These are phyloP conservation scores for Cladosporium sp. DNA, from an alignment of 2,329 filamentous ascomycete species.

Conservation along the genomic window DNA sequence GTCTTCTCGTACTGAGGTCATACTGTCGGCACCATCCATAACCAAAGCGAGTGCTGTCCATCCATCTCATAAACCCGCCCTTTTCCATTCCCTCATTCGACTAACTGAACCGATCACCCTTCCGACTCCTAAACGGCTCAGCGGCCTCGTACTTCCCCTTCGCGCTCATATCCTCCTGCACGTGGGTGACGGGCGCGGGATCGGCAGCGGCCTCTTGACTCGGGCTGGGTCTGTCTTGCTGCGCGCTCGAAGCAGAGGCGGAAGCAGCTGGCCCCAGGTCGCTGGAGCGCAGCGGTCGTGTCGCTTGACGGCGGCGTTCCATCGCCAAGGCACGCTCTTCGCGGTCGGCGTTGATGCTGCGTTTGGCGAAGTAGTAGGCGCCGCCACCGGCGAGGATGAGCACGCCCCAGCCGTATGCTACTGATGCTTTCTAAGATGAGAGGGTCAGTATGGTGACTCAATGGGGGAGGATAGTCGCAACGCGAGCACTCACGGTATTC, in stretches of 20 bases:
- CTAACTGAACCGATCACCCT: slow-evolving; percentile 74
- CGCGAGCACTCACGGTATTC: slow-evolving; percentile 24
- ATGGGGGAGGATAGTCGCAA: not conserved
- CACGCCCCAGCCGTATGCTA: slow-evolving; percentile 81
- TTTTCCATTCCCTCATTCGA: not conserved
- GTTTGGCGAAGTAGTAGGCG: slow-evolving; percentile 95
- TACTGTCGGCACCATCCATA: no score
- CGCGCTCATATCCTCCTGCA: slow-evolving; percentile 64
- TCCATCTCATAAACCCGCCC: not conserved
- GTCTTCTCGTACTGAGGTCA: no score
- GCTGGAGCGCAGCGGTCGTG: not conserved
- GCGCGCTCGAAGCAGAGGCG: not conserved
- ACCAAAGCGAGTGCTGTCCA: not conserved
- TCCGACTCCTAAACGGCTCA: slow-evolving; percentile 69
- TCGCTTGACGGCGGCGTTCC: slow-evolving; percentile 50
- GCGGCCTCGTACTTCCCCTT: slow-evolving; percentile 89
- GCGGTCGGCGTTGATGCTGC: slow-evolving; percentile 88
- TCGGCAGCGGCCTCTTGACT: slow-evolving; percentile 42
- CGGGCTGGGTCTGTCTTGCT: slow-evolving; percentile 47
- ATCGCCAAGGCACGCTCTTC: slow-evolving; percentile 65
- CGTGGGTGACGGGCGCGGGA: slow-evolving; percentile 82
- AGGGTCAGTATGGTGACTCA: not conserved
- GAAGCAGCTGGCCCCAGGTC: not conserved
- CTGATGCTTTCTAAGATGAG: slow-evolving; percentile 21
- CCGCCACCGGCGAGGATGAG: slow-evolving; percentile 83